phyloP scores from a whole-genome alignment of 495 filamentous ascomycete species.

The Xylaria venustula region DNA sequence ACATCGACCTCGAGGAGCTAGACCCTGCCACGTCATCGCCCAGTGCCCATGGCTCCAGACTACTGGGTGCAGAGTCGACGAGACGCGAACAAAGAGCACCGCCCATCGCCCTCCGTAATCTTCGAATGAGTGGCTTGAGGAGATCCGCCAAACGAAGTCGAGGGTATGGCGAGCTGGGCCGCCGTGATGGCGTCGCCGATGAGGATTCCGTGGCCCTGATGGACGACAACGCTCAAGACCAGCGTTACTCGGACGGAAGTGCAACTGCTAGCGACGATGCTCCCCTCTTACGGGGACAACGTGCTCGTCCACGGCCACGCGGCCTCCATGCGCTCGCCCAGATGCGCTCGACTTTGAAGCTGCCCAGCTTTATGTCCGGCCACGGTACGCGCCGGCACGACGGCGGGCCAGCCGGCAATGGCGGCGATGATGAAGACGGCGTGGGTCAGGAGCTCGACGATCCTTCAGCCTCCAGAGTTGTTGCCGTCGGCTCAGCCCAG shows the following conservation, averaged over 20 bases:
- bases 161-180: constrained; percentile 61
- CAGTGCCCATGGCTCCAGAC: constrained; percentile 28
- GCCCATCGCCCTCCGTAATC: constrained; percentile 67
- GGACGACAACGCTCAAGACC: constrained; percentile 47
- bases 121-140: constrained; percentile 61
- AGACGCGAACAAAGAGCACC: constrained; percentile 48
- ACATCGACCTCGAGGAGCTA: constrained; percentile 64
- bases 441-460: constrained; percentile 50
- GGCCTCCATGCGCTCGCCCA: constrained; percentile 34
- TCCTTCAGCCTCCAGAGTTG: constrained; percentile 49
- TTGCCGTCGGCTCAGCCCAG: constrained; percentile 51
- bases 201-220: constrained; percentile 59
- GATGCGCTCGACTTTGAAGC: constrained; percentile 41
- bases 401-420: constrained; percentile 31
- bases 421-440: constrained; percentile 19
- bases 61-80: constrained; percentile 43
- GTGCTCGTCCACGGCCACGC: constrained; percentile 28
- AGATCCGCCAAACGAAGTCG: constrained; percentile 46
- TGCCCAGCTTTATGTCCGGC: constrained; percentile 54
- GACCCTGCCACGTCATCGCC: constrained; percentile 53
- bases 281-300: constrained; percentile 55
- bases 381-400: constrained; percentile 28
- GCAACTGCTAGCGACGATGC: constrained; percentile 61
- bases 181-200: constrained; percentile 48
- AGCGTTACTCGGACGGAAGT: constrained; percentile 53